Evolutionary conservation across 495 filamentous ascomycete species (phyloP).

Genomic region (Clavariopsis aquatica): DNA sequence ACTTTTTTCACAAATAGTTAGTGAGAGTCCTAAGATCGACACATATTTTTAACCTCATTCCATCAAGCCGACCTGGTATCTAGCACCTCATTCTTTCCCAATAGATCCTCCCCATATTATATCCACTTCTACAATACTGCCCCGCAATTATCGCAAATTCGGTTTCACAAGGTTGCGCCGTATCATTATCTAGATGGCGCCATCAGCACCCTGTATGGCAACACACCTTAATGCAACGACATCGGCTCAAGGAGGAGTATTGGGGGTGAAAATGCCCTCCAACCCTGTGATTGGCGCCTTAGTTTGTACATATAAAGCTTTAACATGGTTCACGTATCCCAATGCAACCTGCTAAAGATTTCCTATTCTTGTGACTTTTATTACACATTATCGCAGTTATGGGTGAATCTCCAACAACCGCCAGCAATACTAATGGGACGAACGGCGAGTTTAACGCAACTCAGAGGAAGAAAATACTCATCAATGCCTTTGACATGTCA

Average conservation of each 20-base stretch:
- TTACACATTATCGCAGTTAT: background rate
- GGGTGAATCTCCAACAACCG: background rate
- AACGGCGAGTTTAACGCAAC: background rate
- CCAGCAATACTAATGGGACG: background rate
- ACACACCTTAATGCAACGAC: slow-evolving; percentile 41
- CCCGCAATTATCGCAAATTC: no score
- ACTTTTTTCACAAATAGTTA: no score
- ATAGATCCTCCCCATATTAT: background rate
- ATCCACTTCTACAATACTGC: background rate
- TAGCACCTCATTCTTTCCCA: slow-evolving; percentile 1
- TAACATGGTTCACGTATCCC: background rate
- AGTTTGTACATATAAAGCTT: background rate
- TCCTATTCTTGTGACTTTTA: background rate
- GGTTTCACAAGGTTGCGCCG: background rate
- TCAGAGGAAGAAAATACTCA: slow-evolving; percentile 48
- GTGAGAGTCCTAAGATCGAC: no score
- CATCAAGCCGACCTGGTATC: no score
- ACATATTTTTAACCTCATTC: no score
- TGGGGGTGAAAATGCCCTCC: background rate
- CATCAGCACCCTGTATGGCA: slow-evolving; percentile 35
- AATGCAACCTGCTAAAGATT: background rate
- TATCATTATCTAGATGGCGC: background rate
- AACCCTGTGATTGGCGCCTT: background rate
- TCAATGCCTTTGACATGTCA: slow-evolving; percentile 54
- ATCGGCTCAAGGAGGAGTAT: slow-evolving; percentile 9